These are phyloP conservation scores for Eragrostis tef DNA, from an alignment of 202 grass and related monocot genomes.

Conservation along the genomic window DNA sequence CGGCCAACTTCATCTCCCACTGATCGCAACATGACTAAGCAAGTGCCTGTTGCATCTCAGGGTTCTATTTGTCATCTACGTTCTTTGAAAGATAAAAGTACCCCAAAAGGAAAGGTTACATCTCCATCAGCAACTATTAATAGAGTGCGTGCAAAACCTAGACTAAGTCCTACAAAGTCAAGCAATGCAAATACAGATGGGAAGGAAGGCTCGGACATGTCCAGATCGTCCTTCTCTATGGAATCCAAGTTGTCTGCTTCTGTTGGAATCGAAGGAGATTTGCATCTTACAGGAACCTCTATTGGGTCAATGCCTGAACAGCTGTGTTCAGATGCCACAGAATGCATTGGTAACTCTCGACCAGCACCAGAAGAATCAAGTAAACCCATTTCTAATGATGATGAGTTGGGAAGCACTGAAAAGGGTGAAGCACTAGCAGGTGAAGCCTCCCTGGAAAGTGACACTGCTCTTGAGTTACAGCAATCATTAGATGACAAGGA, in stretches of 20 bases:
- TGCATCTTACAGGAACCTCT: conserved; percentile 28
- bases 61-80: conserved; percentile 41
- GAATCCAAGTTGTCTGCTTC: conserved; percentile 43
- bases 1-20: conserved; percentile 46
- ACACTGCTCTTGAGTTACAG: conserved; percentile 30
- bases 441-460: conserved; percentile 34
- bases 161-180: conserved; percentile 28
- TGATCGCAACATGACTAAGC: conserved; percentile 45
- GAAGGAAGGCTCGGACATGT: conserved; percentile 31
- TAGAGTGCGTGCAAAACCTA: conserved; percentile 22
- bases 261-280: conserved; percentile 43
- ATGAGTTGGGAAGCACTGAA: conserved; percentile 37
- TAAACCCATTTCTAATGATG: conserved; percentile 49
- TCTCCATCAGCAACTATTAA: conserved; percentile 33
- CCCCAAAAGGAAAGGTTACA: conserved; percentile 34
- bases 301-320: conserved; percentile 36
- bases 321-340: conserved; percentile 33
- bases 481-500: conserved; percentile 36
- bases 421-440: conserved; percentile 35
- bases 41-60: conserved; percentile 36
- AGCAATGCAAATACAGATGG: conserved; percentile 26
- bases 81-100: conserved; percentile 46
- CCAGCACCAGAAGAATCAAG: conserved; percentile 46
- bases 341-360: conserved; percentile 44
- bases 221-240: conserved; percentile 30